Evolutionary conservation across 2,329 filamentous ascomycete genomes (phyloP), one percentile per base, ranked within the genome.

Genomic region (Monilinia aucupariae): DNA sequence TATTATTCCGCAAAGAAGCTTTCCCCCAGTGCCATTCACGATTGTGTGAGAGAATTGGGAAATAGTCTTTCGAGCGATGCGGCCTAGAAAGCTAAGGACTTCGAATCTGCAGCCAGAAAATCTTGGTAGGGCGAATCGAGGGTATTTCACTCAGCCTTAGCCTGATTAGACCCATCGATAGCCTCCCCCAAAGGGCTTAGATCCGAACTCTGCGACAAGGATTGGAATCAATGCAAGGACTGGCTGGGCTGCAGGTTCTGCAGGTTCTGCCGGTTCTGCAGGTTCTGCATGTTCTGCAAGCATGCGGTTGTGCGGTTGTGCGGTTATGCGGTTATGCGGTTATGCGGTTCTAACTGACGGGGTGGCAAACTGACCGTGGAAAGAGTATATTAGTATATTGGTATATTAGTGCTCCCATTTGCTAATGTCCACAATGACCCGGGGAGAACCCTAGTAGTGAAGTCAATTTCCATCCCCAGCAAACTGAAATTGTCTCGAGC

Each of bases 61-160:
- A 32, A 30, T 54, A 20, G 27, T 32, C 27, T 50, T 22, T 30
- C 25, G 1, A 37, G n/a, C 25, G 37, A 43, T 45, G 27, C 39
- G 20, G 32, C 47, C 25, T 53, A 32, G 58, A 52, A 60, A 45
- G 32, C 25, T 43, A 51, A 34, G 53, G 25, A 34, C 58, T 39
- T 39, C 47, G 22, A 51, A 12, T 39, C 17, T 37, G 7, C 9
- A 32, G 25, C 25, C 20, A 43, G 17, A 56, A 10, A 32, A 5
- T 6, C 41, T 56, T 32, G n/a, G 53, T 56, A 20, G 53, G 39
- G 53, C 53, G 27, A 55, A 45, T 32, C 10, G 27, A 34, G 10
- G 27, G 41, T 34, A 47, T 30, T 50, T 50, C 43, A 49, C 37
- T 62, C 60, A 62, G 60, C 60, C 60, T 62, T 62, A 50, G 45